Evolutionary conservation across 768 basidiomycete species (phyloP).

Genomic region (Boletales sp.): DNA sequence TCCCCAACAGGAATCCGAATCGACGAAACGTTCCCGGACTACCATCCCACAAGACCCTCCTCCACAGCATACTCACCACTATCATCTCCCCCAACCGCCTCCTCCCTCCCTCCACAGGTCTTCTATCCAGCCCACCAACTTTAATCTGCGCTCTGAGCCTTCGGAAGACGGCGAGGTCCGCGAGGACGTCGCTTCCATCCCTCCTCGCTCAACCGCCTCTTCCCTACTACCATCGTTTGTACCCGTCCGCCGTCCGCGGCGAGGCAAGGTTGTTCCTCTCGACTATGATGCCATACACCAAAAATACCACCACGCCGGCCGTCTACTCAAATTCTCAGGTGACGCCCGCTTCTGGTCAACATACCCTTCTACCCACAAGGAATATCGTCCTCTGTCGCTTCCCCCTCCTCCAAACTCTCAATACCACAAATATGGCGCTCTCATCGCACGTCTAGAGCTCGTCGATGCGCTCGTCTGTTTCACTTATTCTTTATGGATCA

Average conservation of each 20-base stretch:
- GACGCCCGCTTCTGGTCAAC: conserved; percentile 77
- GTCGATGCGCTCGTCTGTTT: conserved; percentile 82
- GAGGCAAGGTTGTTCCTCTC: conserved; percentile 45
- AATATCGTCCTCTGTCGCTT: conserved; percentile 57
- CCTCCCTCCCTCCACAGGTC: conserved; percentile 17
- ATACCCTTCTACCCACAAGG: conserved; percentile 59
- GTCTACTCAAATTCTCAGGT: conserved; percentile 80
- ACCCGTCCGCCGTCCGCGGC: conserved; percentile 66
- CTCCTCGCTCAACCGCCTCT: conserved; percentile 24
- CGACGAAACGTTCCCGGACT: conserved; percentile 32
- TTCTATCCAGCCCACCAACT: conserved; percentile 20
- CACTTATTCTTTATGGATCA: conserved; percentile 80
- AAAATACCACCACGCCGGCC: conserved; percentile 65
- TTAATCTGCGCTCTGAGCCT: conserved; percentile 36
- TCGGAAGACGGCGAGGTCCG: conserved; percentile 46
- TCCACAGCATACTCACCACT: conserved; percentile 29
- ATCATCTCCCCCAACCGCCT: conserved; percentile 25
- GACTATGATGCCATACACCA: conserved; percentile 63
- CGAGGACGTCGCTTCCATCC: conserved; percentile 32
- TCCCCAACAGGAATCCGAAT: conserved; percentile 21
- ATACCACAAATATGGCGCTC: conserved; percentile 71
- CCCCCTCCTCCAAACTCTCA: conserved; percentile 64
- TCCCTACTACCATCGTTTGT: conserved; percentile 36
- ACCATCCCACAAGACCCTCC: conserved; percentile 19
- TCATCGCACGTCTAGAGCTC: conserved; percentile 76